These are phyloP conservation scores for Ecytonucleospora hepatopenaei DNA, from an alignment of 371 early-diverging fungal genomes.

Conservation along the genomic window DNA sequence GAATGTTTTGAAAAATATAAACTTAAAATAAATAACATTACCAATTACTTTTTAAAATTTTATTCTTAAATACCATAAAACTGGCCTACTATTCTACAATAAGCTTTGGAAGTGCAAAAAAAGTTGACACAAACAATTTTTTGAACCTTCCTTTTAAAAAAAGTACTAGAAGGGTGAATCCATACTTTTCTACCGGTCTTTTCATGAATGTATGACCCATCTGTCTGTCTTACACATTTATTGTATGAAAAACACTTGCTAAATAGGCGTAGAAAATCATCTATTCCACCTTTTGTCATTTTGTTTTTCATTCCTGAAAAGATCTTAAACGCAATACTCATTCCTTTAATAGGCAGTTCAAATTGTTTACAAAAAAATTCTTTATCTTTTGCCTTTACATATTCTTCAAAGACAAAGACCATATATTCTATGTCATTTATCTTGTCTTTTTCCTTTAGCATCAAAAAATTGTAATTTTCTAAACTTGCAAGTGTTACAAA, in stretches of 20 bases:
- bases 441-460: constrained; percentile 6
- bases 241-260: constrained; percentile 43
- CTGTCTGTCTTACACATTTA: constrained; percentile 27
- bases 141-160: constrained; percentile 41
- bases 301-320: constrained; percentile 22
- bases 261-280: constrained; percentile 30
- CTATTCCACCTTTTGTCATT: constrained; percentile 13
- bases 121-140: constrained; percentile 46
- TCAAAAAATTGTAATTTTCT: constrained; percentile 48
- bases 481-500: constrained; percentile 33
- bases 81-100: constrained; percentile 42
- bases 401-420: constrained; percentile 23
- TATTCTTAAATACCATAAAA: constrained; percentile 18
- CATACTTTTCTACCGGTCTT: constrained; percentile 15
- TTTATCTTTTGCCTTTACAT: constrained; percentile 28
- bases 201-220: constrained; percentile 37
- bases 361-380: constrained; percentile 26
- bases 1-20: too few species aligned
- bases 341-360: constrained; percentile 19
- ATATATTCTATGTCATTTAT: constrained; percentile 34
- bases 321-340: constrained; percentile 25
- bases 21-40: too few species aligned
- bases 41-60: too few species aligned
- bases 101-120: constrained; percentile 37
- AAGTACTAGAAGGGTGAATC: constrained; percentile 45